Conservation (phyloP, 2,329 filamentous ascomycete species). For the Exophiala viscosa region DNA sequence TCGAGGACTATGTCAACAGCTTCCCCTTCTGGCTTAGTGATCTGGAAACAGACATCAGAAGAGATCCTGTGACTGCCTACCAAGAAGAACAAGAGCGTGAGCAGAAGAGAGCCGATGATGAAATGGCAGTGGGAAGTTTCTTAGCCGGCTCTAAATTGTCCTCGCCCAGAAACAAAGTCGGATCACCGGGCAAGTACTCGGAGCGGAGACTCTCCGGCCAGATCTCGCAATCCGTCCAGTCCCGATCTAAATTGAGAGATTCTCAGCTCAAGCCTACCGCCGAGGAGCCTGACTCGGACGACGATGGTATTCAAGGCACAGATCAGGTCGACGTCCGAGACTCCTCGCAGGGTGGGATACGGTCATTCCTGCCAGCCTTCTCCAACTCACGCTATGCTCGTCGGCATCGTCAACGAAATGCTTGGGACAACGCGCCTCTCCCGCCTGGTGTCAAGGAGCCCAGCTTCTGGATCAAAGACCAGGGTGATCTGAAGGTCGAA, state of each 20-base stretch:
- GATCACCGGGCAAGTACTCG: constrained; percentile 23
- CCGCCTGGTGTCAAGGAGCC: constrained; percentile 88
- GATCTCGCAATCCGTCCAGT: constrained; percentile 30
- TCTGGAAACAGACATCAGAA: constrained; percentile 87
- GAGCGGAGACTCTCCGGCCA: constrained; percentile 21
- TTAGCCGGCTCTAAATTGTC: constrained; percentile 53
- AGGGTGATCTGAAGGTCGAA: constrained; percentile 86
- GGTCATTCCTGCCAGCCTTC: constrained; percentile 75
- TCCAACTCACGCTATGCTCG: constrained; percentile 73
- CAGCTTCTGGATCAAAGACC: constrained; percentile 86
- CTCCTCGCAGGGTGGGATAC: constrained; percentile 55
- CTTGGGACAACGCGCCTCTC: constrained; percentile 51
- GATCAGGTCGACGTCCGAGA: constrained; percentile 26
- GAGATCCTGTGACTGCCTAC: constrained; percentile 85
- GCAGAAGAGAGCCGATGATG: constrained; percentile 77
- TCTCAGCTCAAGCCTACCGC: constrained; percentile 28
- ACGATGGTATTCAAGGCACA: constrained; percentile 42
- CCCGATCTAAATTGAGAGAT: constrained; percentile 4
- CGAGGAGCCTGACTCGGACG: constrained; percentile 48
- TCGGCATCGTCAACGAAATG: constrained; percentile 38
- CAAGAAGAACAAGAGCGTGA: constrained; percentile 84
- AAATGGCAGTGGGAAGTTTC: constrained; percentile 83
- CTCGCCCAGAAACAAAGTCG: constrained; percentile 20
- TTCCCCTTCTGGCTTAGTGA: constrained; percentile 95
- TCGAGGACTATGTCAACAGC: constrained; percentile 93